Base-by-base conservation (phyloP, 139 green algal genomes). In the Cymbomonas tetramitiformis region DNA sequence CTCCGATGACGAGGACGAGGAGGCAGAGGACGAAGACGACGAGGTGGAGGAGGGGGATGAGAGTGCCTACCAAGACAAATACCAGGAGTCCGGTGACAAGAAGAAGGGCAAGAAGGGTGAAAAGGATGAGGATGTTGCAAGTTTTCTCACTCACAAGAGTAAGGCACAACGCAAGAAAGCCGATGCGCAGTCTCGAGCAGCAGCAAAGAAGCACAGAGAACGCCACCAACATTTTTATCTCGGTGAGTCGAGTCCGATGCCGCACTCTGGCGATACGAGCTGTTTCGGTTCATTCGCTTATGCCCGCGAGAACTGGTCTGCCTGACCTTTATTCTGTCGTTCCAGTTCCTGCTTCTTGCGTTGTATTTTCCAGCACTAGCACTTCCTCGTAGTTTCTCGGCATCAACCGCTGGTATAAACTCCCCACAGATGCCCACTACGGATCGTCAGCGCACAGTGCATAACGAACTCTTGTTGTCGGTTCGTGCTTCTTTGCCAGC, bases 151-250 rank as follows among this genome's bases (percentile, higher is more conserved):
- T 2, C 33, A 49, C 26, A 60, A 60, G 36, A 50, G 10, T 1
- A 60, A 60, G 33, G 52, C 48, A 31, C 52, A 60, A 33, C 36
- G 48, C 36, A 38, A 38, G 4, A 28, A 23, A 8, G 52, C 48
- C 19, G 52, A 60, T 23, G 23, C 10, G 5, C 38, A 60, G 12
- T 12, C 33, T 4, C 31, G 52, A 1, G 21, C 48, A 23, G 49
- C 49, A 38, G 26, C 49, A 9, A 21, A 41, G 15, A 18, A 12
- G 19, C 52, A 60, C 7, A 33, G 40, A 10, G 36, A 60, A 26
- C 48, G 49, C 3, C 33, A 40, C 38, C 24, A 38, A 12, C 15
- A 49, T 9, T 60, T 51, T 21, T 60, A 60, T 25, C 36, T 60
- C n/a, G 48, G 25, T 10, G 41, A 10, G 6, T 21, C 26, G 6